Evolutionary conservation across 768 basidiomycete species (phyloP).

Genomic region (Myochromella boudieri): DNA sequence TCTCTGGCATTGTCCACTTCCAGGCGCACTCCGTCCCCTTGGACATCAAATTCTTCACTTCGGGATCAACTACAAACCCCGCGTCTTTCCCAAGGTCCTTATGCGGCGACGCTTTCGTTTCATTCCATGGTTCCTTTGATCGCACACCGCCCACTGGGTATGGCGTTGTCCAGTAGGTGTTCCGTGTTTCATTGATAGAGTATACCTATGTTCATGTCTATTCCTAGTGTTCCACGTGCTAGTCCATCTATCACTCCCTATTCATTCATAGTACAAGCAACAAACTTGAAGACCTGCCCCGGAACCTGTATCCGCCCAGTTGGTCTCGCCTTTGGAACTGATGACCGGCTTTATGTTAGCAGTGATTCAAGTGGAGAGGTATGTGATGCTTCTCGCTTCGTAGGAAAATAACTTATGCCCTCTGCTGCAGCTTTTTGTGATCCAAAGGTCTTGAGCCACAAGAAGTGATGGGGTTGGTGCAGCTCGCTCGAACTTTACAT

Average conservation of each 20-base stretch:
- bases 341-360: conserved; percentile 38
- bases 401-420: not conserved
- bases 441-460: conserved; percentile 6
- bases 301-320: conserved; percentile 45
- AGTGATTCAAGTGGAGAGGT: conserved; percentile 46
- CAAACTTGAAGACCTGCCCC: conserved; percentile 36
- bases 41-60: conserved; percentile 42
- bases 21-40: conserved; percentile 50
- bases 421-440: conserved; percentile 4
- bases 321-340: conserved; percentile 37
- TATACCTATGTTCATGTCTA: not conserved
- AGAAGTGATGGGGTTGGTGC: no score
- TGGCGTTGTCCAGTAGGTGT: conserved; percentile 38
- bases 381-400: conserved; percentile 2
- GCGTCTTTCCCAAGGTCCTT: conserved; percentile 27
- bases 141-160: conserved; percentile 44
- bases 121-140: conserved; percentile 45
- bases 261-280: conserved; percentile 37
- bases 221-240: conserved; percentile 26
- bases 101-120: conserved; percentile 38
- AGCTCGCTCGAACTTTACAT: no score
- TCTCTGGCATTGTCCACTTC: not conserved
- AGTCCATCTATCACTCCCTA: conserved; percentile 16
- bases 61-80: conserved; percentile 4
- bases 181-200: not conserved